Conservation (phyloP, 257 asterid genomes). For the Capsicum chinense region DNA sequence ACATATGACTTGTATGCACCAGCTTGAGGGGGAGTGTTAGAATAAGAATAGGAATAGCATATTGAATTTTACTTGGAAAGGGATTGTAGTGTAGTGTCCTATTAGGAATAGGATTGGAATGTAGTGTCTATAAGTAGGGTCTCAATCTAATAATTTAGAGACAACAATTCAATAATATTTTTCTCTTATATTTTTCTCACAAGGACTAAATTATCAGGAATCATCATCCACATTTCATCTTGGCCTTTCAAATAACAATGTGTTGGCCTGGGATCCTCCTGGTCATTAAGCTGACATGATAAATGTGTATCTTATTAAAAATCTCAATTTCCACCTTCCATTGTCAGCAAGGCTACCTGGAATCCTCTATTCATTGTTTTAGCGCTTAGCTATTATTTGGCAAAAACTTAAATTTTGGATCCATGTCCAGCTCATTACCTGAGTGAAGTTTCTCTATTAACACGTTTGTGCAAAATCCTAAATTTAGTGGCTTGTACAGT, state of each 20-base stretch:
- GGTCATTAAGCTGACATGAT: conserved; percentile 4
- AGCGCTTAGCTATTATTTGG: neutral
- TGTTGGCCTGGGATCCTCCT: neutral
- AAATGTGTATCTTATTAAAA: neutral
- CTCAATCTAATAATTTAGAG: no score
- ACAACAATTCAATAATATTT: no score
- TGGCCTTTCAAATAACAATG: neutral
- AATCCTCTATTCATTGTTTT: conserved; percentile 20
- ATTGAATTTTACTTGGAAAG: no score
- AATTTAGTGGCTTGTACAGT: neutral
- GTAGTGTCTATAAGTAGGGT: no score
- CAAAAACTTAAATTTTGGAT: neutral
- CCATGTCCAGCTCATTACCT: neutral
- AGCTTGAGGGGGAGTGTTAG: no score
- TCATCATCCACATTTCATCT: conserved; percentile 10
- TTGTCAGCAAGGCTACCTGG: neutral
- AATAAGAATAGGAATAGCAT: no score
- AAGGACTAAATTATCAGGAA: neutral
- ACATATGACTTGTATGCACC: no score
- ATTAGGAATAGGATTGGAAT: no score
- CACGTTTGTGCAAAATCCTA: neutral
- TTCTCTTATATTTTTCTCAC: no score
- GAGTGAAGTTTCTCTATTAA: neutral
- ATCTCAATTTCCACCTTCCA: conserved; percentile 15
- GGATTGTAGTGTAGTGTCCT: no score